phyloP scores from a whole-genome alignment of 805 yeast species.

The Henningerozyma blattae region DNA sequence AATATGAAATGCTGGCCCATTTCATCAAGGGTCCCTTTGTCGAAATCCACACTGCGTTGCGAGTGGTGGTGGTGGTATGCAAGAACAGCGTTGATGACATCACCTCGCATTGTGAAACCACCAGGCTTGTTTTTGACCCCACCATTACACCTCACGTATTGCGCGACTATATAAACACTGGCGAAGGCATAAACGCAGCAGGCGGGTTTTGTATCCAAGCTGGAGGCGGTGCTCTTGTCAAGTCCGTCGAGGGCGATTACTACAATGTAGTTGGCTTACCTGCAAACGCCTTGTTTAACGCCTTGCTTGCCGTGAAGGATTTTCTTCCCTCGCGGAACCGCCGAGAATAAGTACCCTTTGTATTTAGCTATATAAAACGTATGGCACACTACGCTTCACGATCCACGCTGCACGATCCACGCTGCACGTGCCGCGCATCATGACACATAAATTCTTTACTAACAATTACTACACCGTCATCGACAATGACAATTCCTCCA shows the following conservation, averaged over 20 bases:
- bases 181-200: constrained; percentile 74
- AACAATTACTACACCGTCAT: too few relatives aligned
- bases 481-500: too few relatives aligned
- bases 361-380: too few relatives aligned
- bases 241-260: constrained; percentile 63
- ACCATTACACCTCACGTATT: constrained; percentile 43
- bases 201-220: constrained; percentile 90
- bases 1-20: constrained; percentile 39
- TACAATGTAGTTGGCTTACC: constrained; percentile 87
- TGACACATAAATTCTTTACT: too few relatives aligned
- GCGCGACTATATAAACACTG: constrained; percentile 47
- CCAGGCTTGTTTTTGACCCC: constrained; percentile 31
- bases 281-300: background rate
- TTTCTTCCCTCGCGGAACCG: too few relatives aligned
- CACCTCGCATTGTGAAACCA: constrained; percentile 29
- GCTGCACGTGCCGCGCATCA: too few relatives aligned
- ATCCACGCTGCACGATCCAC: too few relatives aligned
- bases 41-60: constrained; percentile 36
- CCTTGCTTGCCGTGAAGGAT: too few relatives aligned
- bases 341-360: too few relatives aligned
- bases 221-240: constrained; percentile 52
- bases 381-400: too few relatives aligned
- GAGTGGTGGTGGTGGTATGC: constrained; percentile 41
- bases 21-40: constrained; percentile 28
- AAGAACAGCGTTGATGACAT: constrained; percentile 17